phyloP scores from a whole-genome alignment of 2,329 filamentous ascomycete species.

The Pseudofabraea citricarpa region DNA sequence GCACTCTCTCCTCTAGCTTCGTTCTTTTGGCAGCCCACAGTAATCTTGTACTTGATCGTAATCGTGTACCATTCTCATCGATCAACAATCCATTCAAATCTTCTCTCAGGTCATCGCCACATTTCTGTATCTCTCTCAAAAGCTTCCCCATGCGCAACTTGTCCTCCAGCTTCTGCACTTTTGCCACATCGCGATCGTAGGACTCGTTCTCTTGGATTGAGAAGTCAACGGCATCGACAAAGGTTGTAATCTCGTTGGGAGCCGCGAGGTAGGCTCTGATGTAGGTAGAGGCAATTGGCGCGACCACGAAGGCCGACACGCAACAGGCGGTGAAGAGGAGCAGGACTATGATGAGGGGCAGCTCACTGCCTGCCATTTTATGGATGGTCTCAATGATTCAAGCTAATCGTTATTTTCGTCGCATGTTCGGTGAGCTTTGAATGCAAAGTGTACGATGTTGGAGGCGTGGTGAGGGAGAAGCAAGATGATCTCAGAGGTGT shows the following conservation, averaged over 20 bases:
- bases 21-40: slow-evolving; percentile 53
- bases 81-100: slow-evolving; percentile 49
- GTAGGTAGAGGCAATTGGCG: slow-evolving; percentile 47
- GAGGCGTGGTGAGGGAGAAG: slow-evolving; percentile 2
- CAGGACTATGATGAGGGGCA: slow-evolving; percentile 36
- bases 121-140: slow-evolving; percentile 57
- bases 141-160: slow-evolving; percentile 54
- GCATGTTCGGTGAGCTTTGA: not conserved
- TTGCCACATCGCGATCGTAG: slow-evolving; percentile 55
- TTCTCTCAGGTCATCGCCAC: slow-evolving; percentile 56
- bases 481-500: slow-evolving; percentile 3
- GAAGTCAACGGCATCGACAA: slow-evolving; percentile 56
- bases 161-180: slow-evolving; percentile 54
- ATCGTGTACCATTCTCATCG: slow-evolving; percentile 36
- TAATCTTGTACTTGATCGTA: slow-evolving; percentile 45
- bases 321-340: slow-evolving; percentile 53
- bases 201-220: slow-evolving; percentile 58
- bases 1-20: slow-evolving; percentile 51
- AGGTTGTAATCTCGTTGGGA: slow-evolving; percentile 51
- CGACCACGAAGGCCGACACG: slow-evolving; percentile 49
- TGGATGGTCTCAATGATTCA: not conserved
- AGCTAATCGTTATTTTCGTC: slow-evolving; percentile 2
- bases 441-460: slow-evolving; percentile 1
- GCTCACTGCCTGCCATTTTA: slow-evolving; percentile 22
- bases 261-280: slow-evolving; percentile 52